phyloP scores from a whole-genome alignment of 2,329 filamentous ascomycete genomes.

The Paecilomyces variotii region DNA sequence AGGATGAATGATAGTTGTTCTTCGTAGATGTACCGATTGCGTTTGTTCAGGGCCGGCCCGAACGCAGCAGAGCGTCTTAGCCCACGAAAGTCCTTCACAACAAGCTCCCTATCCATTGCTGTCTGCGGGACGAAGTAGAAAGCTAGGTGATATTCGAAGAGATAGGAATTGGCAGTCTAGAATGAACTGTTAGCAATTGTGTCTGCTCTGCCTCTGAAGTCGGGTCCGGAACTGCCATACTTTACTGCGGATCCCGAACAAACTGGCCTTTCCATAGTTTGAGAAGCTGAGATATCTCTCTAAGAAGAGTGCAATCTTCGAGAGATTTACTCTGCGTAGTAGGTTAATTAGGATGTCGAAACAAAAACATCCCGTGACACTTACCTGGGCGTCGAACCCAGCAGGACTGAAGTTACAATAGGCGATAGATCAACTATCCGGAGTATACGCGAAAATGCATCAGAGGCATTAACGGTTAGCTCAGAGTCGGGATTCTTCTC shows the following conservation, averaged over 20 bases:
- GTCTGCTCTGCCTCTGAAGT: not conserved
- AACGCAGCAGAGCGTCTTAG: slow-evolving; percentile 4
- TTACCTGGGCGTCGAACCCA: not conserved
- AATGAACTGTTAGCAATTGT: not conserved
- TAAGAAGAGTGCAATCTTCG: not conserved
- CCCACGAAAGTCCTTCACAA: slow-evolving; percentile 1
- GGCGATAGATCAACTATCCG: not conserved
- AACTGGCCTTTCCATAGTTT: slow-evolving; percentile 5
- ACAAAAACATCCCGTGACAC: not conserved
- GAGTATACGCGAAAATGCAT: not conserved
- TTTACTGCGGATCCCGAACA: slow-evolving; percentile 2
- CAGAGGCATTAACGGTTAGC: not conserved
- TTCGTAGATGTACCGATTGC: slow-evolving; percentile 5
- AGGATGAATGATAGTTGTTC: slow-evolving; percentile 4
- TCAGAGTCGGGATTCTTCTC: not conserved
- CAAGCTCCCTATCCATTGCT: not conserved
- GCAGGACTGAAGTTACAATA: not conserved
- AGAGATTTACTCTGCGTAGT: not conserved
- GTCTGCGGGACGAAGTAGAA: slow-evolving; percentile 5
- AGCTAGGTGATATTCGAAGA: slow-evolving; percentile 5
- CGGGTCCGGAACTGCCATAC: not conserved
- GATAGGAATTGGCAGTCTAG: slow-evolving; percentile 3
- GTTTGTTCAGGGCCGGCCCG: slow-evolving; percentile 1
- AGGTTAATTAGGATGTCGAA: not conserved
- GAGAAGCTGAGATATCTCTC: slow-evolving; percentile 1